A percentile compares a stretch with the other conserved stretches of the same genome.
These are phyloP conservation scores for Auriscalpium microsporum DNA, from an alignment of 768 basidiomycete genomes.

Conservation along the genomic window DNA sequence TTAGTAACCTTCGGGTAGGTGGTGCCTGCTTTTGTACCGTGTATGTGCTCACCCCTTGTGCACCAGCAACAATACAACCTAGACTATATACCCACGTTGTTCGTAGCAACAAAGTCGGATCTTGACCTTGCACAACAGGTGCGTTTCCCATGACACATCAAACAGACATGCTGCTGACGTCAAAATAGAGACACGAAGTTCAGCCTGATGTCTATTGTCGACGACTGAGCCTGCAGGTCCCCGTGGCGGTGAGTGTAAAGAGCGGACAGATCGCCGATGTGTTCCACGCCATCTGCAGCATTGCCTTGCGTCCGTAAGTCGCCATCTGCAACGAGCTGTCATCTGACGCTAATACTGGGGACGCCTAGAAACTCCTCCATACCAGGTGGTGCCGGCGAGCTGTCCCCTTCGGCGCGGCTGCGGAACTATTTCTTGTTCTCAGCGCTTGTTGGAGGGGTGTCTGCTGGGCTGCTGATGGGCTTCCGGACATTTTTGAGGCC, in stretches of 20 bases:
- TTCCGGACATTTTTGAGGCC: conserved; percentile 63
- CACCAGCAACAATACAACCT: conserved; percentile 91
- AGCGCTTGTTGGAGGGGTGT: conserved; percentile 63
- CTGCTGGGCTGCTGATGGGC: conserved; percentile 62
- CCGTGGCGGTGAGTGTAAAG: conserved; percentile 89
- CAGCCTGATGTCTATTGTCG: conserved; percentile 97
- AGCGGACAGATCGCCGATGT: conserved; percentile 79
- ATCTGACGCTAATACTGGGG: conserved; percentile 5
- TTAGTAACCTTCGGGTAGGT: conserved; percentile 87
- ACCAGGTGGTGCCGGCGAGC: conserved; percentile 74
- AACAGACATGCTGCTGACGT: neutral
- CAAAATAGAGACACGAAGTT: conserved; percentile 84
- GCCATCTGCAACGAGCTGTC: conserved; percentile 2
- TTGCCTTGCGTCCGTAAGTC: conserved; percentile 83
- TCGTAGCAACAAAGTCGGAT: conserved; percentile 99
- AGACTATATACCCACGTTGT: conserved; percentile 90
- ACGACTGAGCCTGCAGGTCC: conserved; percentile 81
- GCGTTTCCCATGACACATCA: conserved; percentile 13
- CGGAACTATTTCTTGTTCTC: conserved; percentile 67
- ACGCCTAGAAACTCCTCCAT: conserved; percentile 36
- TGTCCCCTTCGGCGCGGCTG: conserved; percentile 60
- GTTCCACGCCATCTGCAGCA: conserved; percentile 75
- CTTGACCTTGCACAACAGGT: conserved; percentile 94
- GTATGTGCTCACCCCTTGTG: conserved; percentile 6
- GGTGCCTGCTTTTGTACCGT: neutral